Conservation (phyloP, 1,139 yeast species). For the Scheffersomyces stambukii region DNA sequence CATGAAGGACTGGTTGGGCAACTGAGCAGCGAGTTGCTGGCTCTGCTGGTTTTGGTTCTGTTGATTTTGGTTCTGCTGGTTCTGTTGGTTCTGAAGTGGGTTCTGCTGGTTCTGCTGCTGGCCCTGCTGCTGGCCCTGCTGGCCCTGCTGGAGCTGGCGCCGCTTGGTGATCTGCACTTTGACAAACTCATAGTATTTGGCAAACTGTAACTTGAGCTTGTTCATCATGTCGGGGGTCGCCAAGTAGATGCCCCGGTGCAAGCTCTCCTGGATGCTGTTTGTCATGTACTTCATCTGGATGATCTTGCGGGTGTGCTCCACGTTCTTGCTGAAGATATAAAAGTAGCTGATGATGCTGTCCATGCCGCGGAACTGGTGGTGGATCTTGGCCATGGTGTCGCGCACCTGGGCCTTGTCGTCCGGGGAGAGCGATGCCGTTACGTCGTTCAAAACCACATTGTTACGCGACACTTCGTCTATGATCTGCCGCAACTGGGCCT, state of each 20-base stretch:
- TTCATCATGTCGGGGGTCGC: conserved; percentile 68
- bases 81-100: conserved; percentile 12
- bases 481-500: conserved; percentile 51
- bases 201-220: conserved; percentile 67
- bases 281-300: conserved; percentile 78
- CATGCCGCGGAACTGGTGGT: conserved; percentile 63
- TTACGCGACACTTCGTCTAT: conserved; percentile 66
- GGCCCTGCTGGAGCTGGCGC: conserved; percentile 28
- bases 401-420: conserved; percentile 64
- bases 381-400: conserved; percentile 52
- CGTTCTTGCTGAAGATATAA: conserved; percentile 67
- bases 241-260: conserved; percentile 58
- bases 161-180: conserved; percentile 42
- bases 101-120: conserved; percentile 11
- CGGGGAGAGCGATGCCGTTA: conserved; percentile 54
- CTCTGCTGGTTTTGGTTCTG: neutral
- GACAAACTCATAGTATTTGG: conserved; percentile 70
- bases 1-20: conserved; percentile 21
- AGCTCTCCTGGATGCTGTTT: conserved; percentile 66
- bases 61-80: conserved; percentile 4
- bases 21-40: too few species aligned
- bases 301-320: conserved; percentile 69
- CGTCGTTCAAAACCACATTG: conserved; percentile 63
- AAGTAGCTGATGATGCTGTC: conserved; percentile 78
- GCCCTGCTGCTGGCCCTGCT: conserved; percentile 14